Base-by-base conservation (phyloP, 2,329 filamentous ascomycete genomes). In the Aureobasidium sp. region DNA sequence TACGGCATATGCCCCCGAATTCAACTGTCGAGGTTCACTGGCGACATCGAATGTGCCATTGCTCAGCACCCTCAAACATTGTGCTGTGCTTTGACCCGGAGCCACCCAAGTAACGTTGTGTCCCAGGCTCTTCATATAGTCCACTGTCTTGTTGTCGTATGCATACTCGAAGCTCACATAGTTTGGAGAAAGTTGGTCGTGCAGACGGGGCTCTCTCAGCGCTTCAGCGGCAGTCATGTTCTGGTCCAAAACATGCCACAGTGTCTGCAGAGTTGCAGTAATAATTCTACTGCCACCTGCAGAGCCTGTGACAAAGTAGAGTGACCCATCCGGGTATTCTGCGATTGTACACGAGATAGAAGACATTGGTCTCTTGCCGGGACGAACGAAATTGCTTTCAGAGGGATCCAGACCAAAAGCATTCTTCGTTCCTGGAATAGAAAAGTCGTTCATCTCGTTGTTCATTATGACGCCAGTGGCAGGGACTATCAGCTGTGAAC, bases 221-320 rank as follows among this genome's bases (percentile, higher is more conserved):
- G 88, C 85, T 47, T 85, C 72, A 0, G 71, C 67, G 4, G 83
- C 75, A 0, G 76, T 79, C 68, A 83, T 72, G 12, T 74, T 73
- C 57, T 81, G 77, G 62, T 91, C 85, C 2, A 95, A 71, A 5
- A 88, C 76, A 62, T 88, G 79, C 70, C 87, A 84, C 4, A 90
- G 71, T 34, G 83, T 83, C 64, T 89, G 87, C 6, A 88, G 76
- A 0, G 86, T 90, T 3, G 86, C 72, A 0, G 88, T 91, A 64
- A 90, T 88, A 71, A 95, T 95, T 24, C 87, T 79, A 17, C 82
- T 87, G 3, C 89, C 90, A 27, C 90, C 90, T 0, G 89, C 88
- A 0, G 88, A 84, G 35, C 88, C 88, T 6, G 87, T 78, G 52
- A 81, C 73, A 54, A 86, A 79, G 64, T 84, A 85, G 1, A 94